Evolutionary conservation across 1,284 basidiomycete genomes (phyloP).

Genomic region (Jaminaea rosea): DNA sequence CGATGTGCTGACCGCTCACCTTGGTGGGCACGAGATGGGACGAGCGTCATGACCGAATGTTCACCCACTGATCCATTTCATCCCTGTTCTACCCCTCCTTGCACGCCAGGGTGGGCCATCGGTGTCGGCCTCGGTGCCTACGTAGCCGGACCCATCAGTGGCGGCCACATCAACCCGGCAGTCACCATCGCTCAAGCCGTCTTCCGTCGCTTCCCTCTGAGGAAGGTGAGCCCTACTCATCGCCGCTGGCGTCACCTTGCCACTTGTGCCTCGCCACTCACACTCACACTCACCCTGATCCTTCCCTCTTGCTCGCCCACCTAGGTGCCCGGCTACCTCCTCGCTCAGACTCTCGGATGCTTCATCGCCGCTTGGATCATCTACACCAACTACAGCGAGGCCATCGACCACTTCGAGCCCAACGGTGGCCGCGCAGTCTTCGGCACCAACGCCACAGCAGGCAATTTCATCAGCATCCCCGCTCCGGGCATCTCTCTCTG

Average conservation of each 20-base stretch:
- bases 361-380: constrained; percentile 60
- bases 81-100: constrained; percentile 14
- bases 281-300: too few relatives aligned
- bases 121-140: constrained; percentile 32
- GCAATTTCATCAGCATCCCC: constrained; percentile 7
- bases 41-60: not conserved
- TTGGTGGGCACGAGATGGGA: not conserved
- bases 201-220: constrained; percentile 66
- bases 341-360: constrained; percentile 64
- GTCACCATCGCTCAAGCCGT: constrained; percentile 61
- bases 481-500: constrained; percentile 57
- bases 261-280: too few relatives aligned
- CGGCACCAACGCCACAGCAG: not conserved
- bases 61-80: constrained; percentile 14
- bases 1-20: not conserved
- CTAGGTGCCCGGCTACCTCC: constrained; percentile 59
- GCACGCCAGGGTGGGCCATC: constrained; percentile 30
- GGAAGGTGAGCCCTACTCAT: too few relatives aligned
- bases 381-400: constrained; percentile 48
- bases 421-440: not conserved
- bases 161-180: constrained; percentile 29
- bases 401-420: not conserved
- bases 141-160: constrained; percentile 26
- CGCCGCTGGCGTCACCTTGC: too few relatives aligned
- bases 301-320: too few relatives aligned